These are phyloP conservation scores for Stagonosporopsis vannaccii DNA, from an alignment of 2,329 filamentous ascomycete species.

Conservation along the genomic window DNA sequence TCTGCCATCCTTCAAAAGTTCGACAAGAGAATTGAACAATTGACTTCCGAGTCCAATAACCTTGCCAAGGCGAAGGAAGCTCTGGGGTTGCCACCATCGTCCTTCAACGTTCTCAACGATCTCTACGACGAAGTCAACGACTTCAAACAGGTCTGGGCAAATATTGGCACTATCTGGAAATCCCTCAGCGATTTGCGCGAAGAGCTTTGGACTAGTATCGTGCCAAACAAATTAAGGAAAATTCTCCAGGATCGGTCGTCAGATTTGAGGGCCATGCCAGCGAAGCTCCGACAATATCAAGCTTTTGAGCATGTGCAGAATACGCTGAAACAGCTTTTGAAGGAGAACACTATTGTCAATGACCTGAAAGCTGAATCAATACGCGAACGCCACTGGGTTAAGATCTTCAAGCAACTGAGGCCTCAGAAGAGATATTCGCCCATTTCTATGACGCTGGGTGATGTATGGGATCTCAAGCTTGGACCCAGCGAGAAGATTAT, in stretches of 20 bases:
- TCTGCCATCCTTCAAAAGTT: slow-evolving; percentile 83
- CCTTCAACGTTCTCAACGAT: slow-evolving; percentile 81
- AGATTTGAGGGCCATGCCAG: slow-evolving; percentile 70
- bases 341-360: slow-evolving; percentile 85
- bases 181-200: slow-evolving; percentile 94
- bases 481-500: slow-evolving; percentile 86
- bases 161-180: slow-evolving; percentile 93
- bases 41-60: slow-evolving; percentile 90
- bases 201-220: slow-evolving; percentile 91
- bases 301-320: slow-evolving; percentile 99
- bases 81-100: slow-evolving; percentile 81
- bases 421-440: slow-evolving; percentile 94
- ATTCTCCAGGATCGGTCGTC: slow-evolving; percentile 74
- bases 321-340: slow-evolving; percentile 84
- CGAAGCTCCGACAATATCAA: slow-evolving; percentile 97
- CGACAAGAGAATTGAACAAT: slow-evolving; percentile 80
- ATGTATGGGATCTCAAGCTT: slow-evolving; percentile 97
- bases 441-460: slow-evolving; percentile 93
- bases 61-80: slow-evolving; percentile 97
- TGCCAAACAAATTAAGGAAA: slow-evolving; percentile 89
- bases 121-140: slow-evolving; percentile 96
- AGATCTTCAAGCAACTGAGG: slow-evolving; percentile 95
- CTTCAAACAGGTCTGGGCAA: slow-evolving; percentile 98
- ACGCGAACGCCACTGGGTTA: slow-evolving; percentile 94
- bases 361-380: slow-evolving; percentile 98